phyloP scores from a whole-genome alignment of 2,329 filamentous ascomycete species.

The Dothistroma septosporum region DNA sequence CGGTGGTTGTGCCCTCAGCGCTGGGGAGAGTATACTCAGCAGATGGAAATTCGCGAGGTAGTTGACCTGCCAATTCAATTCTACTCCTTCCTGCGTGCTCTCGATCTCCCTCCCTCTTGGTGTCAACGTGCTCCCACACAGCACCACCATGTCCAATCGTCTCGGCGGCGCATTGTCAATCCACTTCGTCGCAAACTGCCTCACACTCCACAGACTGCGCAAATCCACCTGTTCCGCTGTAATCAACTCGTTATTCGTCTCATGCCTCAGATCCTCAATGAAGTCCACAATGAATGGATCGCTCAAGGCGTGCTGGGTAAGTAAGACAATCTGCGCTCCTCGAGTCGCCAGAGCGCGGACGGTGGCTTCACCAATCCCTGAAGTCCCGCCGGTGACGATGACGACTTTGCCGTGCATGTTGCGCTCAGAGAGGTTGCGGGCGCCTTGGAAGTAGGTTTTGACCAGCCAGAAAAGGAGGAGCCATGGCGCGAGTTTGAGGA shows the following conservation, averaged over 20 bases:
- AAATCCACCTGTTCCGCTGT: constrained; percentile 95
- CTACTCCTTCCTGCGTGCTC: constrained; percentile 69
- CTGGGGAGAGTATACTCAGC: constrained; percentile 83
- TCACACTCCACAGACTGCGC: constrained; percentile 80
- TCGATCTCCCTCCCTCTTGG: constrained; percentile 57
- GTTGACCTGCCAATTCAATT: constrained; percentile 90
- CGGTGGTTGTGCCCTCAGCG: constrained; percentile 82
- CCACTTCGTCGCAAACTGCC: constrained; percentile 94
- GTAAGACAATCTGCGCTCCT: constrained; percentile 84
- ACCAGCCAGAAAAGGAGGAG: constrained; percentile 52
- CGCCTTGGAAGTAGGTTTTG: constrained; percentile 76
- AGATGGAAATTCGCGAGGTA: constrained; percentile 95
- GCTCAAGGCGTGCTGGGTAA: constrained; percentile 74
- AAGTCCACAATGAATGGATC: constrained; percentile 91
- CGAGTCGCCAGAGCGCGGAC: constrained; percentile 70
- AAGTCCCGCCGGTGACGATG: constrained; percentile 89
- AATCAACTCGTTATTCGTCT: constrained; percentile 78
- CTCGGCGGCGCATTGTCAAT: constrained; percentile 90
- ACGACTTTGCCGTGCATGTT: constrained; percentile 91
- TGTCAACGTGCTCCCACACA: constrained; percentile 77
- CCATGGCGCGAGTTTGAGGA: constrained; percentile 51
- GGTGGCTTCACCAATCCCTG: constrained; percentile 78
- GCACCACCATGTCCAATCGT: constrained; percentile 81
- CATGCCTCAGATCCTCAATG: constrained; percentile 77
- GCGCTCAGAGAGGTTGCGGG: constrained; percentile 68